Evolutionary conservation across 176 grass and related monocot species (phyloP), one percentile per base, ranked within the genome.

Genomic region (Oryza nivara): DNA sequence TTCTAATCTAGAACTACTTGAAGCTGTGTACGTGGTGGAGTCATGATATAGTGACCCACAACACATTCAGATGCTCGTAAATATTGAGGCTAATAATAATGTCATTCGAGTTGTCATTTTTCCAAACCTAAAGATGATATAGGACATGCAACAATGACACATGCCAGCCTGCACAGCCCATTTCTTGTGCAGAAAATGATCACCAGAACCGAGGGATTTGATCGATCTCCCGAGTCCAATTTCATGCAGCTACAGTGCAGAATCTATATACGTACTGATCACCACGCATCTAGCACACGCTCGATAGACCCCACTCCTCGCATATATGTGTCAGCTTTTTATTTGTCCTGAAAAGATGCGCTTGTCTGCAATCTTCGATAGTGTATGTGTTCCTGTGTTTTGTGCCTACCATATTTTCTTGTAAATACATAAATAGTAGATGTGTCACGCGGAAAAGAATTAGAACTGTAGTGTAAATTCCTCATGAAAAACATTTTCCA

Each of bases 131-230:
- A 61, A 61, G 20, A 61, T 61, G 56, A 61, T 61, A 61, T n/a
- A 8, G 20, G 20, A 61, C 56, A 20, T 61, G 20, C 56, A 22
- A 61, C 20, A 63, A n/a, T 23, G 20, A 10, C 58, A 10, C 58
- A 63, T 22, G 56, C 23, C 58, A 63, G 58, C n/a, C n/a, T 63
- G 58, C 20, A 32, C 58, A 63, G 58, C 23, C 19, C 58, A 63
- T 23, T 23, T 32, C 30, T 23, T 63, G 20, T 22, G 58, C 58
- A 22, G 58, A 23, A 17, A 74, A 73, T 34, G 25, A 32, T 83
- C 46, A 76, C 46, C 44, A 23, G 68, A 76, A 76, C 82, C 82
- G 61, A 54, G 12, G 80, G 23, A 65, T 73, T 47, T 83, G 48
- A 58, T 40, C 48, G 48, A 58, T 40, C 48, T 84, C 20, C 8